Conservation (phyloP, 371 early-diverging fungal species). For the Rhizomucor miehei region DNA sequence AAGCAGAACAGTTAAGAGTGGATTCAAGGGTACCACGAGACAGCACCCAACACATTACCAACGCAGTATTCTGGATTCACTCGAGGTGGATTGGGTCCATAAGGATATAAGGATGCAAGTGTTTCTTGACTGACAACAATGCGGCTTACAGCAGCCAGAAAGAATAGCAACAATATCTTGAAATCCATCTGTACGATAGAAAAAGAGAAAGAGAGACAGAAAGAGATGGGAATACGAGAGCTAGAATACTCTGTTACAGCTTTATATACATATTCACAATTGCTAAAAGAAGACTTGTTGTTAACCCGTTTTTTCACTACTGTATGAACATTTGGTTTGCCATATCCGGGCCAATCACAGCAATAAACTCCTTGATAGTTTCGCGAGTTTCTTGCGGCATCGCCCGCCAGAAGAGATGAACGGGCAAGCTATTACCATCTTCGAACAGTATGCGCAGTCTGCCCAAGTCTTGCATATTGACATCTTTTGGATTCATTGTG, state of each 20-base stretch:
- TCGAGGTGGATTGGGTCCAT: constrained; percentile 49
- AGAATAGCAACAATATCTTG: background rate
- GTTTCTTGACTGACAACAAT: constrained; percentile 8
- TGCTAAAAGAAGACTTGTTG: background rate
- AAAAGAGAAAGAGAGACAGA: background rate
- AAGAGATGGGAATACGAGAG: background rate
- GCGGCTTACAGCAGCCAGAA: background rate
- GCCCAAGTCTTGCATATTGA: constrained; percentile 1
- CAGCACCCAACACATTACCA: constrained; percentile 13
- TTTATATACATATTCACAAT: background rate
- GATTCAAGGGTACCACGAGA: background rate
- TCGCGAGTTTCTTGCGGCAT: constrained; percentile 2
- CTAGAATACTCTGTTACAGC: background rate
- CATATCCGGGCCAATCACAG: constrained; percentile 4
- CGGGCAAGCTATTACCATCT: background rate
- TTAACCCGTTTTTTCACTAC: background rate
- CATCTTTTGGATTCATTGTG: background rate
- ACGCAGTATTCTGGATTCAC: constrained; percentile 44
- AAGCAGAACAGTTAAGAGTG: too few relatives aligned
- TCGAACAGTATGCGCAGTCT: background rate
- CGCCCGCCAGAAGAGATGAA: constrained; percentile 1
- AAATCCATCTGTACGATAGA: background rate
- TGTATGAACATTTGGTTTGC: background rate
- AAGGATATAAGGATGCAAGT: constrained; percentile 34
- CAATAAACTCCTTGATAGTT: constrained; percentile 5